A percentile compares a stretch with the other conserved stretches of the same genome.
These are phyloP conservation scores for Zymoseptoria passerinii DNA, from an alignment of 2,329 filamentous ascomycete species.

Conservation along the genomic window DNA sequence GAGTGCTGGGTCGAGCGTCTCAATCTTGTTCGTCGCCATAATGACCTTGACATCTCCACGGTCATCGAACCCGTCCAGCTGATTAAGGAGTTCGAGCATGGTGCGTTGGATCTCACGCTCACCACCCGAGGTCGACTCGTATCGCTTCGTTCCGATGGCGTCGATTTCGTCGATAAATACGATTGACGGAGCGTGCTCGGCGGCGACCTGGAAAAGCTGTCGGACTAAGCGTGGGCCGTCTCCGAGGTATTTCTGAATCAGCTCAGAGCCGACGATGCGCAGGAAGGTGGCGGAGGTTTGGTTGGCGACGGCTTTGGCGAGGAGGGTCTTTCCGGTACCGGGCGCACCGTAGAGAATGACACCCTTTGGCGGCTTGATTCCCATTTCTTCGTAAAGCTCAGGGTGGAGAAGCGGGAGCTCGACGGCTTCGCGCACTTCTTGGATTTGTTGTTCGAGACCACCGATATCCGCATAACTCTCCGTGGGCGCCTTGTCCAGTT, in stretches of 20 bases:
- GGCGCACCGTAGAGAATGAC: constrained; percentile 97
- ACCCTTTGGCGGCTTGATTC: constrained; percentile 98
- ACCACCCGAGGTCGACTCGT: constrained; percentile 93
- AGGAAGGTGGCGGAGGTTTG: constrained; percentile 98
- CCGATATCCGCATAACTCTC: constrained; percentile 99
- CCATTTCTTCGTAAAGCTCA: constrained; percentile 99
- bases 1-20: constrained; percentile 88
- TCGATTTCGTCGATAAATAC: constrained; percentile 99
- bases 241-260: constrained; percentile 98
- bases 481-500: constrained; percentile 95
- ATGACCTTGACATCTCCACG: constrained; percentile 98
- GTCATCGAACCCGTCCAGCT: constrained; percentile 97
- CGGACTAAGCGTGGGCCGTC: constrained; percentile 90
- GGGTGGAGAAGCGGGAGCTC: constrained; percentile 91
- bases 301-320: constrained; percentile 96
- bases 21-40: constrained; percentile 99
- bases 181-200: constrained; percentile 91
- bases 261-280: constrained; percentile 89
- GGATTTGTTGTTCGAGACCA: constrained; percentile 88
- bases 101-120: constrained; percentile 97
- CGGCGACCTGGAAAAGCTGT: constrained; percentile 92
- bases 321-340: constrained; percentile 89
- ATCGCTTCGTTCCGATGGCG: constrained; percentile 96
- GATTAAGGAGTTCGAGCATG: constrained; percentile 96
- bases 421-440: constrained; percentile 95